Base-by-base conservation (phyloP, 129 eudicot genomes). In the Tagetes patula region DNA sequence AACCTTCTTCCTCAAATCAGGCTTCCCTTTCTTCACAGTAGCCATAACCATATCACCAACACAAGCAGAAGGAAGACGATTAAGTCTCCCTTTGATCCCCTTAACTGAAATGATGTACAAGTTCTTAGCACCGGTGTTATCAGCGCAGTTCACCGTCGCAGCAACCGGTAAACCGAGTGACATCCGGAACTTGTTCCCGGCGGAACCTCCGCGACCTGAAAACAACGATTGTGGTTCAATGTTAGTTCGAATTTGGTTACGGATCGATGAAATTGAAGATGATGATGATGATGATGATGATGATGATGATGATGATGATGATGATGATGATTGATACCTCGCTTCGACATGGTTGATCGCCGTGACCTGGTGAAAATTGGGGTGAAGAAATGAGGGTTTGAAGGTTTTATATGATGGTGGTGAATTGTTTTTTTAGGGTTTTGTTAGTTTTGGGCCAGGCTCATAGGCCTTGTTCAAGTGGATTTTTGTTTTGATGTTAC, bases 1-100 rank as follows among this genome's bases (percentile, higher is more conserved):
- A 36, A 93, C 98, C 86, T 93, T 93, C 92, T 93, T 93, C 72
- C 98, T 83, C 38, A 93, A 89, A 87, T 93, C 98, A 3, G 98
- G 98, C 89, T 93, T 93, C 5, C 98, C 98, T 63, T 93, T 93
- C 88, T 93, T 93, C 48, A 93, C 98, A 12, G 96, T 93, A 0
- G 98, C 98, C 98, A 92, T 92, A 38, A 92, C 98, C 97, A 92
- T 92, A 68, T 92, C 97, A 5, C 97, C 97, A 31, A 87, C 97
- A 74, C 97, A 92, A n/a, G 96, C 96, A 11, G 93, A 87, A 1
- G 96, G 96, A 2, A 90, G 68, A 69, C 96, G 84, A 82, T 89
- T 91, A 3, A 91, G 89, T 77, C 96, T 73, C 0, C 97, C 97
- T 66, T 86, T 85, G 75, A 91, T 88, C 36, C 95, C 97, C 73